Evolutionary conservation across 1,284 basidiomycete species (phyloP).

Genomic region (Pholiota adiposa): DNA sequence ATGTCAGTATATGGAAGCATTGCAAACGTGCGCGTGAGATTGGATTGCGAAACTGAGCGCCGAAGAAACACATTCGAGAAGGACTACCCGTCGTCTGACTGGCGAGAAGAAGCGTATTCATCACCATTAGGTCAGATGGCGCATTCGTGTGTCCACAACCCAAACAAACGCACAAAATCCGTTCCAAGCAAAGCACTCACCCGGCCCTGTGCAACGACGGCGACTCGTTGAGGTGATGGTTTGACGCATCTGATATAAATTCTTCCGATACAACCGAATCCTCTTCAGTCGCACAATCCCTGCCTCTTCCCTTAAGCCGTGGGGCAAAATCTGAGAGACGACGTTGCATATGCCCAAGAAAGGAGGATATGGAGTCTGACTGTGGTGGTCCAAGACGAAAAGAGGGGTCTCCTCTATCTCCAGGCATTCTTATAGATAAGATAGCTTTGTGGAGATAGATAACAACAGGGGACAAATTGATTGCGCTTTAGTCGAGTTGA

Average conservation of each 20-base stretch:
- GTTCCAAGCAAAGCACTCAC: slow-evolving; percentile 38
- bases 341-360: slow-evolving; percentile 30
- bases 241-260: slow-evolving; percentile 1
- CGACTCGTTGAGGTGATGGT: slow-evolving; percentile 33
- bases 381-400: not conserved
- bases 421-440: slow-evolving; percentile 10
- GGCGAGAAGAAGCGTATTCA: slow-evolving; percentile 14
- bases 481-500: not conserved
- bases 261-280: slow-evolving; percentile 7
- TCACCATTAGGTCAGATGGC: slow-evolving; percentile 31
- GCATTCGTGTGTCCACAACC: slow-evolving; percentile 9
- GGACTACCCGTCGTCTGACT: slow-evolving; percentile 13
- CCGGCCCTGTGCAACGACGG: slow-evolving; percentile 55
- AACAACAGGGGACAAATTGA: not conserved
- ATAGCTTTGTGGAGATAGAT: not conserved
- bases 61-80: slow-evolving; percentile 18
- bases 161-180: slow-evolving; percentile 1
- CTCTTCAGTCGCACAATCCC: not conserved
- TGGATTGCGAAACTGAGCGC: slow-evolving; percentile 14
- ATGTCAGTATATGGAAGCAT: slow-evolving; percentile 15
- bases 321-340: slow-evolving; percentile 27
- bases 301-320: slow-evolving; percentile 2
- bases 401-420: not conserved
- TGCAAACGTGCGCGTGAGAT: slow-evolving; percentile 24
- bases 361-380: slow-evolving; percentile 20